Conservation (phyloP, 805 yeast genomes). For the Barnettozyma wickerhamii region DNA sequence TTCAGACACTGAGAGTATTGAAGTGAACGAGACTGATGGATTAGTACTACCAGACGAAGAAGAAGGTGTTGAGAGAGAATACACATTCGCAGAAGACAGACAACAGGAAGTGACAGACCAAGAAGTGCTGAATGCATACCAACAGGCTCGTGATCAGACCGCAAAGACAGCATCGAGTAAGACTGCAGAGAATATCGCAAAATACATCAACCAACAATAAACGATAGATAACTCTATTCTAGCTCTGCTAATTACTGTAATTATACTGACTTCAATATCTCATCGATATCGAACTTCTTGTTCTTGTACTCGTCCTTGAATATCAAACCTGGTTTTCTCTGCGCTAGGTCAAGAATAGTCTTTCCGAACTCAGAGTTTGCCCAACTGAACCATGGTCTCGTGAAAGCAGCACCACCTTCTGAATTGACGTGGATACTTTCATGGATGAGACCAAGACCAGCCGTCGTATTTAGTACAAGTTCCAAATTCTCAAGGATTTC, state of each 20-base stretch:
- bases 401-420: conserved; percentile 42
- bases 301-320: conserved; percentile 40
- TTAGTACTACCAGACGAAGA: conserved; percentile 37
- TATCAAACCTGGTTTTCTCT: conserved; percentile 67
- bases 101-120: conserved; percentile 51
- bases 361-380: conserved; percentile 89
- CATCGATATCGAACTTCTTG: conserved; percentile 10
- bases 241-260: no score
- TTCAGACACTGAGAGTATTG: conserved; percentile 48
- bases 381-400: conserved; percentile 94
- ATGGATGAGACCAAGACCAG: conserved; percentile 76
- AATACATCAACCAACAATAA: conserved; percentile 45
- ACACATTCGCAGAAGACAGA: conserved; percentile 67
- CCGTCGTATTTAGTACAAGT: conserved; percentile 57
- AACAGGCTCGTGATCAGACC: conserved; percentile 61
- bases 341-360: conserved; percentile 72
- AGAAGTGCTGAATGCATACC: conserved; percentile 62
- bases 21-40: conserved; percentile 41
- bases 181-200: conserved; percentile 71
- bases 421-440: conserved; percentile 70
- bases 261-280: not conserved
- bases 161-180: conserved; percentile 58
- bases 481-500: conserved; percentile 54
- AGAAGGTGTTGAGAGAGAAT: conserved; percentile 60
- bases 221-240: no score